Conservation (phyloP, 1,139 yeast genomes). For the Candida sp. region DNA sequence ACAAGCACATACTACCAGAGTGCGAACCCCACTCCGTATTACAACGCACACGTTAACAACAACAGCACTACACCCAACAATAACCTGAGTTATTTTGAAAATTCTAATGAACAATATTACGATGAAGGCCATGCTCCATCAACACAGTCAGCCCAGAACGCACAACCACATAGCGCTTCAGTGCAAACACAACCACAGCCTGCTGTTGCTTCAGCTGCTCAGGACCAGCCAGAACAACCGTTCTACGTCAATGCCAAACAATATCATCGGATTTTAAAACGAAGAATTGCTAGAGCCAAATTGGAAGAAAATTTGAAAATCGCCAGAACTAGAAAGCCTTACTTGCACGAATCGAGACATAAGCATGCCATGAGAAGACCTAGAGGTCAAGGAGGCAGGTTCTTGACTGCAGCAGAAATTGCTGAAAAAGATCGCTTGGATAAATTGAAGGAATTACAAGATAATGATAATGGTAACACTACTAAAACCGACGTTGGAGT, state of each 20-base stretch:
- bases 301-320: conserved; percentile 85
- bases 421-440: conserved; percentile 74
- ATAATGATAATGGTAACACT: conserved; percentile 7
- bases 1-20: conserved; percentile 7
- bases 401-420: conserved; percentile 94
- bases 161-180: conserved; percentile 2
- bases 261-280: conserved; percentile 88
- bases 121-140: conserved; percentile 6
- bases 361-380: conserved; percentile 99
- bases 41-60: conserved; percentile 4
- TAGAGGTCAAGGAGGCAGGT: conserved; percentile 98
- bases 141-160: conserved; percentile 6
- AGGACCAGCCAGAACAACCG: conserved; percentile 64
- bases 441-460: conserved; percentile 40
- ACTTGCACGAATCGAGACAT: conserved; percentile 94
- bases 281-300: conserved; percentile 92
- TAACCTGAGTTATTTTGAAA: conserved; percentile 2
- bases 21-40: conserved; percentile 5
- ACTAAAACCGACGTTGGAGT: neutral
- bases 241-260: conserved; percentile 98
- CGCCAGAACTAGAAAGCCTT: conserved; percentile 90
- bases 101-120: conserved; percentile 2
- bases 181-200: conserved; percentile 8
- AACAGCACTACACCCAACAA: conserved; percentile 8
- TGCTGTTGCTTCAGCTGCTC: conserved; percentile 2